phyloP scores from a whole-genome alignment of 768 basidiomycete species.

The Tylopilus vinaceipallidus region DNA sequence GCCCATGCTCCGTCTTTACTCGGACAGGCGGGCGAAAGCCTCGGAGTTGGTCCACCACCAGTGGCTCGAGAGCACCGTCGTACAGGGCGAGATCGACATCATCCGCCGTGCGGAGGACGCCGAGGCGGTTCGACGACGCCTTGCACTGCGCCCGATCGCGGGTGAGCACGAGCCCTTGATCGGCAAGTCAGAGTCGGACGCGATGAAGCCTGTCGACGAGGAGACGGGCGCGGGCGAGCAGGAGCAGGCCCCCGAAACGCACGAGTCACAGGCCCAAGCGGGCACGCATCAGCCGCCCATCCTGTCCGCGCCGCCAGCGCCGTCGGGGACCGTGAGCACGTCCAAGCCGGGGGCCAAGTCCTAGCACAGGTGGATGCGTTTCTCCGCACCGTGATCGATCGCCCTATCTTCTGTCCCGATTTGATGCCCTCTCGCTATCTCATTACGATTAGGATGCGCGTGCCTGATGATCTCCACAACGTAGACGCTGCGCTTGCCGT shows the following conservation, averaged over 20 bases:
- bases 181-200: constrained; percentile 40
- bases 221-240: constrained; percentile 8
- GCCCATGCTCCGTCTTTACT: constrained; percentile 88
- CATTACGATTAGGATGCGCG: constrained; percentile 2
- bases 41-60: constrained; percentile 80
- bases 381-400: no score
- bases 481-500: constrained; percentile 4
- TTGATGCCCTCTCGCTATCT: constrained; percentile 6
- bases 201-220: constrained; percentile 79
- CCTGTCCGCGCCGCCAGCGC: constrained; percentile 32
- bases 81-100: constrained; percentile 90
- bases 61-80: constrained; percentile 83
- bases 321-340: constrained; percentile 7
- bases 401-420: constrained; percentile 4
- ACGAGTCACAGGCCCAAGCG: no score
- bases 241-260: no score
- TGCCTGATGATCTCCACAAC: constrained; percentile 3
- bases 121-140: constrained; percentile 34
- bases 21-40: constrained; percentile 87
- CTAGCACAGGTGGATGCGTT: no score
- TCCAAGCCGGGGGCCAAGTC: constrained; percentile 17
- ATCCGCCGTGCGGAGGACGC: constrained; percentile 61
- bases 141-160: constrained; percentile 10
- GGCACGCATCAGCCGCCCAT: constrained; percentile 33
- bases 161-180: constrained; percentile 10